A percentile compares a stretch with the other conserved stretches of the same genome.
These are phyloP conservation scores for Chalciporus sp. DNA, from an alignment of 1,284 basidiomycete genomes.

Conservation along the genomic window DNA sequence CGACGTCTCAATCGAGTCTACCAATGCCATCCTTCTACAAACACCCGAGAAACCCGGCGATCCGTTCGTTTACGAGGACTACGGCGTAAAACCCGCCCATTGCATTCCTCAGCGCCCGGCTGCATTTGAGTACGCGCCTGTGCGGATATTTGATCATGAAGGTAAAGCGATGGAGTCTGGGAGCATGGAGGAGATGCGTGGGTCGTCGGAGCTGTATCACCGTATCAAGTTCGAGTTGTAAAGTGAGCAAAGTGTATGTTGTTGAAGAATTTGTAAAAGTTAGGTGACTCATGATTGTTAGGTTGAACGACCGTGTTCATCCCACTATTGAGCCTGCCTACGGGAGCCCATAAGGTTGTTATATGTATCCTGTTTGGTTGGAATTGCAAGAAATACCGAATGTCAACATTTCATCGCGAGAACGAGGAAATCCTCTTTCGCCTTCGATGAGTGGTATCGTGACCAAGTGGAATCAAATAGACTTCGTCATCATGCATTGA, in stretches of 20 bases:
- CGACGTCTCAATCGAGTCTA: constrained; percentile 58
- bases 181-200: constrained; percentile 44
- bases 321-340: too few relatives aligned
- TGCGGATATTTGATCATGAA: constrained; percentile 39
- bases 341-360: too few relatives aligned
- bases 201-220: constrained; percentile 46
- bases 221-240: constrained; percentile 39
- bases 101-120: constrained; percentile 47
- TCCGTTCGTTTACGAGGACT: constrained; percentile 50
- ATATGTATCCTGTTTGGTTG: too few relatives aligned
- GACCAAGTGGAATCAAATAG: too few relatives aligned
- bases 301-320: too few relatives aligned
- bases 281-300: too few relatives aligned
- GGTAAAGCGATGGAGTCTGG: constrained; percentile 36
- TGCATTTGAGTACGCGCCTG: constrained; percentile 46
- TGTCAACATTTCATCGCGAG: too few relatives aligned
- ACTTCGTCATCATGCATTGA: too few relatives aligned
- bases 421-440: too few relatives aligned
- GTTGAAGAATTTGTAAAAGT: background rate
- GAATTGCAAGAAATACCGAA: too few relatives aligned
- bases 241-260: background rate
- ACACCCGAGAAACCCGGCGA: constrained; percentile 42
- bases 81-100: constrained; percentile 50
- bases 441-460: too few relatives aligned
- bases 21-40: constrained; percentile 55